Base-by-base conservation (phyloP, 306 rosid genomes). In the Trichosanthes cucumerina region DNA sequence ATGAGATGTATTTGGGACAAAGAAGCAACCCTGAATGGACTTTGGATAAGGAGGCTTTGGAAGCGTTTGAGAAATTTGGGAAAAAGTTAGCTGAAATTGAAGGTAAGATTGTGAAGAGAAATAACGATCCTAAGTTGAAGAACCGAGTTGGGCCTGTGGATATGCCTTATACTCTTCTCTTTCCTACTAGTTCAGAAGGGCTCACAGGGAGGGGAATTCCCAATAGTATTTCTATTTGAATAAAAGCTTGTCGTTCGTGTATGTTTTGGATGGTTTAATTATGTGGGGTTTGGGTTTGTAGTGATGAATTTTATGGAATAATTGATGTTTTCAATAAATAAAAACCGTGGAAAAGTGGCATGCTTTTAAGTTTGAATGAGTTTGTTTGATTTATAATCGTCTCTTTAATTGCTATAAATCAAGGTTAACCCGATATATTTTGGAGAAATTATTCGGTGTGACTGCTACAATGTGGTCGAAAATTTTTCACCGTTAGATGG, bases 151-250 rank as follows among this genome's bases (percentile, higher is more conserved):
- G 93, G 18, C 93, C 92, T 2, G 92, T 79, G 36, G 59, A 86
- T 8, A 80, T 91, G 86, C 92, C 92, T 1, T 91, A 91, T 79
- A 89, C 93, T 26, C 59, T 89, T 79, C 84, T 89, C 24, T 78
- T 74, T 80, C 96, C 92, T 36, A 62, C 84, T 24, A 86, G 92
- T 24, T 65, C 85, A n/a, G 85, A 71, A 33, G 93, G 96, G 36
- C 84, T 91, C 15, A 91, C 92, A 43, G 86, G 85, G 19, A 85
- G 85, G 81, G 93, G 96, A 78, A 88, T 91, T 80, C 93, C 96
- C 56, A 91, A 89, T 38, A 91, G 89, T n/a, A 86, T 91, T 75
- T 89, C 90, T 7, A 87, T 87, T 56, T 87, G 18, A 64, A 28
- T 60, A 15, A 28, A 28, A 28, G 33, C 33, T 28, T 28, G 33